Base-by-base conservation (phyloP, 768 basidiomycete species). In the Mycena rebaudengoi region DNA sequence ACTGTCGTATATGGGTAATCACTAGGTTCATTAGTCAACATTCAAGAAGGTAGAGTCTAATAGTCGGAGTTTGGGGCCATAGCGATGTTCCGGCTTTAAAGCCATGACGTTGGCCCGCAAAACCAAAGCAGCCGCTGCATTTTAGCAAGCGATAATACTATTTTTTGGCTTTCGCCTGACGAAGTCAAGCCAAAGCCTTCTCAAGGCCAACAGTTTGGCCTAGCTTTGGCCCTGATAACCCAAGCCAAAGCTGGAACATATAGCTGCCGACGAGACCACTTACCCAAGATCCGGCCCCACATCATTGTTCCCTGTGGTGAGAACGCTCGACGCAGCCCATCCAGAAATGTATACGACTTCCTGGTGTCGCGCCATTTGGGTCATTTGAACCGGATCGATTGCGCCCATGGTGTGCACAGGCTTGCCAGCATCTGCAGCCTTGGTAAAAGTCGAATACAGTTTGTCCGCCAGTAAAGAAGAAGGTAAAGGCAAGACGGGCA, bases 1-100 rank as follows among this genome's bases (percentile, higher is more conserved):
- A 98, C 95, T 1, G 95, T 97, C 11, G 95, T 96, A 76, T 98
- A 98, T 1, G 96, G 95, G 74, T 98, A 97, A 76, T 98, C 96
- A 33, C 91, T 95, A 62, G 4, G n/a, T n/a, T n/a, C n/a, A n/a
- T n/a, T n/a, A n/a, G n/a, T n/a, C n/a, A n/a, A n/a, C n/a, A n/a
- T n/a, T n/a, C n/a, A n/a, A n/a, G n/a, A n/a, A n/a, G n/a, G n/a
- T n/a, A n/a, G n/a, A n/a, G n/a, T n/a, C n/a, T n/a, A n/a, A n/a
- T n/a, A n/a, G n/a, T n/a, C n/a, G n/a, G n/a, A n/a, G n/a, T n/a
- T n/a, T n/a, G n/a, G n/a, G n/a, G n/a, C n/a, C n/a, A n/a, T n/a
- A n/a, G n/a, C n/a, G n/a, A n/a, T n/a, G n/a, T n/a, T n/a, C n/a
- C n/a, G n/a, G n/a, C n/a, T n/a, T n/a, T n/a, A n/a, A n/a, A n/a